Evolutionary conservation across 2,329 filamentous ascomycete genomes (phyloP), one percentile per base, ranked within the genome.

Genomic region (Colletotrichum sp.): DNA sequence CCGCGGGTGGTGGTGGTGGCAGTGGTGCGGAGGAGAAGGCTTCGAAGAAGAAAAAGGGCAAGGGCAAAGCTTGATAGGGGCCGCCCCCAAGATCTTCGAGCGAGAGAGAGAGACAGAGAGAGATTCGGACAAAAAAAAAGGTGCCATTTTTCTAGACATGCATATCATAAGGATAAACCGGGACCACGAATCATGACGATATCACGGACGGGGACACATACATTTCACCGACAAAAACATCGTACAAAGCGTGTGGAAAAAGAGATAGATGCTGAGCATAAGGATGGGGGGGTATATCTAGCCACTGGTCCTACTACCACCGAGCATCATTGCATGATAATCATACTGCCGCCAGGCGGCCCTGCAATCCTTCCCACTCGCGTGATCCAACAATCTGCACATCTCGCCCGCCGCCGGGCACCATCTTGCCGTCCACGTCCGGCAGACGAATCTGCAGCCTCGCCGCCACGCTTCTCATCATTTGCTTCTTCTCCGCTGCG

Each of bases 291-390:
- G 71, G 64, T 76, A 76, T 76, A 76, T 76, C 71, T 74, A 72
- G 58, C 55, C 62, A 69, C 74, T 70, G 56, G 70, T 74, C 64
- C 64, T 65, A 56, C 65, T 69, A 59, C 52, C 61, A 65, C 72
- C 32, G 63, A 63, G 56, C 73, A 69, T 69, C 71, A 30, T 69
- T 26, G 48, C 71, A 55, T 61, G 43, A 76, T 61, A 58, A 69
- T 71, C 65, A 82, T 77, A 80, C 78, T 75, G 73, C 79, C 55
- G 76, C 80, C 64, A 85, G 79, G 59, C 86, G 83, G 58, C 88
- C 88, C 81, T 90, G 88, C 71, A 91, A 79, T 16, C 85, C 86
- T 78, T 90, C 89, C 90, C 90, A 92, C 82, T 91, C 89, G 68
- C 84, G 82, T 21, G 87, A 88, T 75, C 89, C 89, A 4, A 89